Base-by-base conservation (phyloP, 2,329 filamentous ascomycete genomes). In the Dothideomycetes sp. region DNA sequence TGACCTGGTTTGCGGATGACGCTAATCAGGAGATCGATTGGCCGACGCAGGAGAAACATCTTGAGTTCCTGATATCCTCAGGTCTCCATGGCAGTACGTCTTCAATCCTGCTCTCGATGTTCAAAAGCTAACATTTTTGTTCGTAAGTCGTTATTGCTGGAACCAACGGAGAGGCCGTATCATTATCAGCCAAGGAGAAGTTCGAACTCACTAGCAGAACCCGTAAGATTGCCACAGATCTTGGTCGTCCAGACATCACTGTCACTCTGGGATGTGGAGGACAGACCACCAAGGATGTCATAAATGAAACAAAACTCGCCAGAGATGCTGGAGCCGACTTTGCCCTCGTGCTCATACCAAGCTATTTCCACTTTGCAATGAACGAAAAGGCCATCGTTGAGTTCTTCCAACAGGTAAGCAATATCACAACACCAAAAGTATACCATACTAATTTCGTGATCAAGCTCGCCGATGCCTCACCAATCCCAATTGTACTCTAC, bases 91-190 rank as follows among this genome's bases (percentile, higher is more conserved):
- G 71, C 6, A 60, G 34, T 37, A 60, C 18, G 64, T 68, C 13
- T 57, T 65, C 17, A 63, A 61, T 18, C n/a, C n/a, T n/a, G n/a
- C n/a, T n/a, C n/a, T n/a, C n/a, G n/a, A n/a, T n/a, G n/a, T n/a
- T n/a, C n/a, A n/a, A n/a, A n/a, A n/a, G n/a, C n/a, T n/a, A n/a
- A n/a, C n/a, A n/a, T n/a, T n/a, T n/a, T n/a, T n/a, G n/a, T n/a
- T n/a, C n/a, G n/a, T n/a, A 82, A 15, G 70, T 89, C 32, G 80
- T 82, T 34, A 84, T 80, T 9, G 82, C 87, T 59, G 84, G 84
- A 33, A 86, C 80, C 56, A 89, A 89, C 55, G 84, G 84, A 52
- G 84, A 91, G 65, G 83, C 84, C 6, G 82, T 87, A 11, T 82
- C 87, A 54, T 70, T 89, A 24, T 77, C 78, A 28, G 78, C 79